Percentiles rank a stretch among this genome's conserved stretches.
Evolutionary conservation across 2,329 filamentous ascomycete species (phyloP).

Genomic region (Claviceps arundinis): DNA sequence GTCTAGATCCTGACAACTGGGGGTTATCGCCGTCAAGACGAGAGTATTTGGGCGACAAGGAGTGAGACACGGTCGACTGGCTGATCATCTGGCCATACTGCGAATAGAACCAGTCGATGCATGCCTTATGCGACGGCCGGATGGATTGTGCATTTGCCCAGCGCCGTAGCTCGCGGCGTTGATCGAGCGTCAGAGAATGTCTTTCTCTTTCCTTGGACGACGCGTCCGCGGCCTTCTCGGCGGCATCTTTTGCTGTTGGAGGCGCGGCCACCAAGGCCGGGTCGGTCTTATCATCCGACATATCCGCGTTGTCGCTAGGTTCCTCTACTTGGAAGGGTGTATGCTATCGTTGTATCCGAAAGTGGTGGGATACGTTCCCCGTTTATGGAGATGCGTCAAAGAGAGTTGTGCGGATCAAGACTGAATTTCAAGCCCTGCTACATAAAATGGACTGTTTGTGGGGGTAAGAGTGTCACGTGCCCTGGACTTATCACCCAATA

Average conservation of each 20-base stretch:
- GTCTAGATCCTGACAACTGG: conserved; percentile 46
- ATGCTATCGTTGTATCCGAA: conserved; percentile 29
- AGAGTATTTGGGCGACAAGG: conserved; percentile 47
- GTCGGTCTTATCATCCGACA: conserved; percentile 26
- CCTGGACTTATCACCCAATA: neutral
- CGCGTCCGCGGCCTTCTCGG: conserved; percentile 5
- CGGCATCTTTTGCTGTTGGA: conserved; percentile 14
- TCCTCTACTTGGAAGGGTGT: neutral
- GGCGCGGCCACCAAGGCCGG: conserved; percentile 23
- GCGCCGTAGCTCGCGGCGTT: conserved; percentile 44
- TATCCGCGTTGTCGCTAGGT: conserved; percentile 6
- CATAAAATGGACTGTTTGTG: neutral
- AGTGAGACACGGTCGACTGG: conserved; percentile 51
- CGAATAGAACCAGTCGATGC: conserved; percentile 48
- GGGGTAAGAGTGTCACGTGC: neutral
- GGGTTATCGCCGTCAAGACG: conserved; percentile 45
- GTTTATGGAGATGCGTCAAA: conserved; percentile 15
- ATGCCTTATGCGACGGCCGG: conserved; percentile 46
- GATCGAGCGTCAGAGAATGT: conserved; percentile 47
- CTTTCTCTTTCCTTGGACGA: conserved; percentile 40
- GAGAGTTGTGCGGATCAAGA: conserved; percentile 18
- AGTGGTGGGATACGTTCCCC: conserved; percentile 22
- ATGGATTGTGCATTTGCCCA: conserved; percentile 45
- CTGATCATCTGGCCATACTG: conserved; percentile 48
- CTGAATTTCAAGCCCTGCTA: neutral